Evolutionary conservation across 2,329 filamentous ascomycete genomes (phyloP), one percentile per base, ranked within the genome.

Genomic region (Alternaria hordeiaustralica): DNA sequence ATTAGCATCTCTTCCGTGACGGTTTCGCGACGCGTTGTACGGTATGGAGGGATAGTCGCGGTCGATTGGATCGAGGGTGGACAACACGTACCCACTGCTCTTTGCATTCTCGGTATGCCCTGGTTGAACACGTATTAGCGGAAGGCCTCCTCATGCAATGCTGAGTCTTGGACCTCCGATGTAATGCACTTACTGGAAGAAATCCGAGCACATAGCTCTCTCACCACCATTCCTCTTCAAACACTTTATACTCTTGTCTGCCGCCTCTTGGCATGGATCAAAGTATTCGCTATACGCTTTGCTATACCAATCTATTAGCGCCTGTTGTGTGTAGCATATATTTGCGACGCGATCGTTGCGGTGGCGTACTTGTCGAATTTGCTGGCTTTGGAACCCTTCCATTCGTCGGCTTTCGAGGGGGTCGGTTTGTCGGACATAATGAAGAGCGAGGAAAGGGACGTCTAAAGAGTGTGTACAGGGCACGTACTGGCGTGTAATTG

Each of bases 181-280:
- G 36, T 26, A 23, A 21, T 53, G 30, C 43, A 64, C 75, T 64
- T 79, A 97, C 94, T 97, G 93, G 78, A 99, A 98, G 78, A 96
- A 98, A 80, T 98, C 95, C 68, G 87, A 86, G 78, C 96, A 99
- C 91, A 98, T 92, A n/a, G 90, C 85, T 69, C 90, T 88, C 77
- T 98, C 93, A 13, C 92, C 94, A 21, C 87, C 90, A 79, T 99
- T 99, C 21, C 96, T 88, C 78, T 94, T 90, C 76, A 99, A 83
- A 76, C 96, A 99, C 79, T 89, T 90, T 71, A 97, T 90, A 81
- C 94, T 97, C 76, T 88, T 87, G 70, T 91, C 85, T 8, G 96
- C 95, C 6, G 93, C 93, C 74, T 97, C 95, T 79, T 98, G 95
- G 81, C 96, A 99, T 2, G 96, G 96, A 75, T 99, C 96, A 79